Base-by-base conservation (phyloP, 2,329 filamentous ascomycete species). In the Neofusicoccum cordaticola region DNA sequence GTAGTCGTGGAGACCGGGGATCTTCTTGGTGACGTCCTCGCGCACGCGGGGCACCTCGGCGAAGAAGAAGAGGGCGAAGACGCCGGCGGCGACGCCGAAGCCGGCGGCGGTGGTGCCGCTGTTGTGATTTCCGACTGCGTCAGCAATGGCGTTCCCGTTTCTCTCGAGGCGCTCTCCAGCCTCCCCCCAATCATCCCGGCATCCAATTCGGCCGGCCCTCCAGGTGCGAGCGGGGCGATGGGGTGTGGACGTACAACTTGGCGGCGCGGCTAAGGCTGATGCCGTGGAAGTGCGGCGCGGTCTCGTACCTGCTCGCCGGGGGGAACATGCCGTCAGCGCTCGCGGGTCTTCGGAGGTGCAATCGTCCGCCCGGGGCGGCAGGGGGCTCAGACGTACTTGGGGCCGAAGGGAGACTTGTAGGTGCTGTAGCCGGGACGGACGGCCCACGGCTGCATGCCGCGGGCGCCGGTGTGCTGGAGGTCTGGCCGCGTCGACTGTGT, bases 41-140 rank as follows among this genome's bases (percentile, higher is more conserved):
- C 85, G 81, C 51, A 89, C 85, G 72, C 82, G 83, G 66, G 86
- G 86, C 31, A 89, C 81, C 70, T 87, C 86, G 70, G 85, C 84
- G 78, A 88, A 85, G 82, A 89, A 86, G 80, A 86, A 88, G 70
- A 89, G 74, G 42, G 84, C 85, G 76, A 86, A 85, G 73, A 85
- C 78, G 68, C 84, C 86, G 47, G 83, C 81, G 52, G 82, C 80
- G 67, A 81, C 83, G 68, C 85, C 86, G 76, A 88, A 87, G 52
- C 80, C 80, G 62, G 77, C 82, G 50, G 81, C 83, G 57, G 86
- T 80, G 62, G 65, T 65, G 66, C 75, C 75, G 66, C 75, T 78
- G 56, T 35, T 22, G 34, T 17, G 8, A 5, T 48, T 48, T 1
- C 27, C 27, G 27, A 31, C 27, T 39, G 37, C 13, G 37, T 39